Percentiles rank a stretch among this genome's conserved stretches.
phyloP scores from a whole-genome alignment of 2,329 filamentous ascomycete genomes.

The Periconia sp. region DNA sequence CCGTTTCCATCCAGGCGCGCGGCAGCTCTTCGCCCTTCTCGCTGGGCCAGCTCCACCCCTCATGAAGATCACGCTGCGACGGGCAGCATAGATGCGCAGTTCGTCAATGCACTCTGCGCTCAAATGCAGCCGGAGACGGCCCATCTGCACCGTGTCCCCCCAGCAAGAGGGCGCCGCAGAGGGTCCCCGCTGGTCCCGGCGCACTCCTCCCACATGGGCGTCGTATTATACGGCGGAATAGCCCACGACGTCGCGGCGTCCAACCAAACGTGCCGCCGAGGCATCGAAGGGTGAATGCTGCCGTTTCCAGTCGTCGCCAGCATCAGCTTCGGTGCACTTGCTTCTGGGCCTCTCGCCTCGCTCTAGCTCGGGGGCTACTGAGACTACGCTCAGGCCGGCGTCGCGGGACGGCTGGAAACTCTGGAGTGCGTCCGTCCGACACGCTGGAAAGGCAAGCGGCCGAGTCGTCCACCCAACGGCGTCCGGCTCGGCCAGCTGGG shows the following conservation, averaged over 20 bases:
- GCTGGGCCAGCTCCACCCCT: conserved; percentile 14
- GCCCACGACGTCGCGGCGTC: too few species aligned
- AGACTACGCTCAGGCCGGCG: conserved; percentile 6
- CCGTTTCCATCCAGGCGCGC: conserved; percentile 1
- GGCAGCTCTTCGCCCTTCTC: conserved; percentile 13
- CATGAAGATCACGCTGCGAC: conserved; percentile 18
- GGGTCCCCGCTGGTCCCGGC: conserved; percentile 25
- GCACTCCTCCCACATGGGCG: conserved; percentile 27
- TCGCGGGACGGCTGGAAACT: conserved; percentile 16
- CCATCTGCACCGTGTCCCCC: conserved; percentile 24
- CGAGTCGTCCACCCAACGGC: conserved; percentile 38
- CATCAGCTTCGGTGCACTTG: conserved; percentile 17
- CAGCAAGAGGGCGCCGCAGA: background rate
- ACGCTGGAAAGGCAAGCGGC: conserved; percentile 29
- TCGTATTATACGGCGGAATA: conserved; percentile 20
- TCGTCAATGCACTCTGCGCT: conserved; percentile 23
- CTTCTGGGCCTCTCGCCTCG: conserved; percentile 5
- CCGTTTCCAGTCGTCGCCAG: conserved; percentile 8
- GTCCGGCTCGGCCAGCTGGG: conserved; percentile 30
- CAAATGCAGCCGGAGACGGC: conserved; percentile 26
- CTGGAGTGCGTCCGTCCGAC: conserved; percentile 17
- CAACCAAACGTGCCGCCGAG: conserved; percentile 27
- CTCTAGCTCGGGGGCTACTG: conserved; percentile 7
- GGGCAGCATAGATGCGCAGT: conserved; percentile 24
- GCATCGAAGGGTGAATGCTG: too few species aligned